Base-by-base conservation (phyloP, 176 grass and related monocot species). In the Rhynchospora pubera region DNA sequence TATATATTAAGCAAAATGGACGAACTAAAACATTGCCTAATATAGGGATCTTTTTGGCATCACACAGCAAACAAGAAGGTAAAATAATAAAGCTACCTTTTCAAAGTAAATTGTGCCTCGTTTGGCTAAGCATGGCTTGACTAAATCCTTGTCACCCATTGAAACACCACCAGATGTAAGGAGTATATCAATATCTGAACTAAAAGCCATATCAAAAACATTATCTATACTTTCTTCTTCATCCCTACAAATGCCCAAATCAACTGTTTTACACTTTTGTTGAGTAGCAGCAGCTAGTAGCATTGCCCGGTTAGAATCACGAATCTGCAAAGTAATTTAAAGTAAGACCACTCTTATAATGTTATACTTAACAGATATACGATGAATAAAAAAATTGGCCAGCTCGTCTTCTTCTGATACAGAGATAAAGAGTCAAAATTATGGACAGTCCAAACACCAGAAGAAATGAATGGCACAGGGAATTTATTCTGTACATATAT, bases 141-240 rank as follows among this genome's bases (percentile, higher is more conserved):
- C 90, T 53, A 98, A 91, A 85, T 94, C 96, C 62, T 87, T 98
- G 74, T 94, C 96, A 16, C 96, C 96, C 92, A 98, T 98, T 71
- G 92, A 98, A 84, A 98, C 85, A 82, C 96, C 96, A 60, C 96
- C 96, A 66, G 96, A 98, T 71, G 90, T 93, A 78, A 98, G 78
- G 42, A 98, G 87, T 57, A 98, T 83, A 90, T 98, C 90, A 77
- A 93, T 87, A 83, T 86, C 64, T 65, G 90, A 98, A 79, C 9
- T 21, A 26, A 93, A 58, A 87, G 90, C 90, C 7, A 44, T 91
- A 85, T 95, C 92, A 42, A 98, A 85, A 84, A 84, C 83, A 72
- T 88, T 78, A 69, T 73, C 45, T 61, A 98, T 56, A 90, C 83
- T 91, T 81, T 95, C 87, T 90, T 94, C 96, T 23, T 90, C 92